phyloP scores from a whole-genome alignment of 768 basidiomycete species.

The Lyophyllum semitale region DNA sequence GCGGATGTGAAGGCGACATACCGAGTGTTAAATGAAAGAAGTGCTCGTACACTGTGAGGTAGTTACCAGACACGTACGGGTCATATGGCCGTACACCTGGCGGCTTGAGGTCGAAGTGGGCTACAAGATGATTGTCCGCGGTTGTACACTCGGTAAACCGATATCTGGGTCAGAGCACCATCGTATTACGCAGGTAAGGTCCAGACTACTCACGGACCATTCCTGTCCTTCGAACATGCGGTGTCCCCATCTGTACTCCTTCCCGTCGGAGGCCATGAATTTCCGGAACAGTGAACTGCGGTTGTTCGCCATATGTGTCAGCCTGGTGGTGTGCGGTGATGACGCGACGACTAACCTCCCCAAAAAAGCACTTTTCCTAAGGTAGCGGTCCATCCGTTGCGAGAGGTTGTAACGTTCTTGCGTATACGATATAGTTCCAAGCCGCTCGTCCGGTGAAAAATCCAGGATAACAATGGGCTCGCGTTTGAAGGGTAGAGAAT shows the following conservation, averaged over 20 bases:
- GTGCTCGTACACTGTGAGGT: slow-evolving; percentile 14
- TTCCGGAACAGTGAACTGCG: slow-evolving; percentile 66
- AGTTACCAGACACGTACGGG: slow-evolving; percentile 12
- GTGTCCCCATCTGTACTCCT: slow-evolving; percentile 71
- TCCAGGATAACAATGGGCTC: slow-evolving; percentile 60
- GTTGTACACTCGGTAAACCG: slow-evolving; percentile 8
- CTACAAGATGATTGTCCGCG: slow-evolving; percentile 3
- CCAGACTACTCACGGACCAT: slow-evolving; percentile 63
- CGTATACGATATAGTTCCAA: slow-evolving; percentile 62
- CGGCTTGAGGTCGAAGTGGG: slow-evolving; percentile 9
- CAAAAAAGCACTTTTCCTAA: slow-evolving; percentile 65
- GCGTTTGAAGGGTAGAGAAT: slow-evolving; percentile 51
- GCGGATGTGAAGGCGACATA: neutral
- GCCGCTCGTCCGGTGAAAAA: slow-evolving; percentile 55
- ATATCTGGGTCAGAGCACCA: neutral
- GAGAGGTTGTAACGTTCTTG: slow-evolving; percentile 41
- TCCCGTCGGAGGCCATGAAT: slow-evolving; percentile 68
- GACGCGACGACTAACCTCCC: slow-evolving; percentile 51
- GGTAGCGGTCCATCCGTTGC: slow-evolving; percentile 64
- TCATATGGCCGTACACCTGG: slow-evolving; percentile 2
- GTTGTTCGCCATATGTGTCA: too few relatives aligned
- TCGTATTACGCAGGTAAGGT: neutral
- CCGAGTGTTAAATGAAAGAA: slow-evolving; percentile 13
- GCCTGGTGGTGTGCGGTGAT: too few relatives aligned
- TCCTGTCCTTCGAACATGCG: slow-evolving; percentile 59